These are phyloP conservation scores for Posidonia australis DNA, from an alignment of 106 monocot species.

Conservation along the genomic window DNA sequence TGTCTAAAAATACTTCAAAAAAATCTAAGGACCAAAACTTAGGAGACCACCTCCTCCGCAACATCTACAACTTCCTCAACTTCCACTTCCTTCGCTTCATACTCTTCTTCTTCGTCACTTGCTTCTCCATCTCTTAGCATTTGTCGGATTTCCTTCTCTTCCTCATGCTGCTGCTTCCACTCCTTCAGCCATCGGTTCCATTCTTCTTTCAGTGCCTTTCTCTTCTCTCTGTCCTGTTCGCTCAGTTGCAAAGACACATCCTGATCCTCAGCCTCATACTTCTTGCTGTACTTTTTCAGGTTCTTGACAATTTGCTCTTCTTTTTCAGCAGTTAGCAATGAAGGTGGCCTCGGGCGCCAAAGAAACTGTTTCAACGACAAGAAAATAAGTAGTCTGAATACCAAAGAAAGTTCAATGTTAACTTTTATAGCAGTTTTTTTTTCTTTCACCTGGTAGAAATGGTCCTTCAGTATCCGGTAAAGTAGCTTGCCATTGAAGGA, in stretches of 20 bases:
- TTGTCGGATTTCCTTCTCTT: constrained; percentile 42
- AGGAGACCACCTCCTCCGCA: constrained; percentile 30
- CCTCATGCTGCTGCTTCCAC: constrained; percentile 71
- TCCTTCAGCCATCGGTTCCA: constrained; percentile 65
- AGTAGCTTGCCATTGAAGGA: constrained; percentile 83
- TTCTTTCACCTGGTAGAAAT: constrained; percentile 66
- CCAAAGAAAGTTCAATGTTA: neutral
- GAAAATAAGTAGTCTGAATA: neutral
- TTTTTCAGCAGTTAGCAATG: constrained; percentile 58
- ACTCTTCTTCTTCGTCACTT: constrained; percentile 87
- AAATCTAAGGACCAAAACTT: constrained; percentile 19
- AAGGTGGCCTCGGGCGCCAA: constrained; percentile 82
- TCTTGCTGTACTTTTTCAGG: constrained; percentile 90
- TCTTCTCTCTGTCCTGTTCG: constrained; percentile 85
- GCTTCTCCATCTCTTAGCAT: constrained; percentile 66
- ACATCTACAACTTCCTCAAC: constrained; percentile 65
- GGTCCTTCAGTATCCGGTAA: constrained; percentile 70
- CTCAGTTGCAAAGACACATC: constrained; percentile 67
- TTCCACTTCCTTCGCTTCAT: constrained; percentile 87
- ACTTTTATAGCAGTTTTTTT: neutral
- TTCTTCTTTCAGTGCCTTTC: constrained; percentile 62
- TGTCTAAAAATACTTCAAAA: constrained; percentile 9
- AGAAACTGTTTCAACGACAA: constrained; percentile 38
- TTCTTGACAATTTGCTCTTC: constrained; percentile 85
- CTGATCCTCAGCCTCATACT: constrained; percentile 85